phyloP scores from a whole-genome alignment of 164 flowering plant species.

The Annona squamosa region DNA sequence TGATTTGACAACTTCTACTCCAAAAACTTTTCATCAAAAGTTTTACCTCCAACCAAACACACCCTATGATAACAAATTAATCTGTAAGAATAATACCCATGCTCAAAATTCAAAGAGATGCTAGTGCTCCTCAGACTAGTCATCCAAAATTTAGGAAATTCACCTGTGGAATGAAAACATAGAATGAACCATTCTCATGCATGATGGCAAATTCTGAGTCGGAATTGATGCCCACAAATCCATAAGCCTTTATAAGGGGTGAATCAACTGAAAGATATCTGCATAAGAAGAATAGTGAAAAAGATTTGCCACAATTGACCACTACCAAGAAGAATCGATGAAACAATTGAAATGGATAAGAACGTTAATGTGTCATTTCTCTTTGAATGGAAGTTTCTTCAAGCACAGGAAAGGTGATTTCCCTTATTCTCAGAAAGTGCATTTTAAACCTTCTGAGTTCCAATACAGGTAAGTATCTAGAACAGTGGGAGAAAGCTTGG shows the following conservation, averaged over 20 bases:
- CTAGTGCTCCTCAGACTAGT: neutral
- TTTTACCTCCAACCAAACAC: too few species aligned
- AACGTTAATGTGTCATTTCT: neutral
- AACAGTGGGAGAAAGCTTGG: neutral
- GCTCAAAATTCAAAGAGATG: neutral
- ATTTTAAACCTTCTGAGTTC: neutral
- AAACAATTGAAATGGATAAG: neutral
- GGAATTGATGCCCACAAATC: slow-evolving; percentile 46
- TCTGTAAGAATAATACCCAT: too few species aligned
- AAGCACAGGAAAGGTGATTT: neutral
- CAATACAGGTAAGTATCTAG: neutral
- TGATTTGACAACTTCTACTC: too few species aligned
- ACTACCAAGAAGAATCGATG: slow-evolving; percentile 3
- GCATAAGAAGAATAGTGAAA: slow-evolving; percentile 27
- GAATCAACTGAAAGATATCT: slow-evolving; percentile 67
- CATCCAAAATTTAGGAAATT: slow-evolving; percentile 5
- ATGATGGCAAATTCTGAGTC: slow-evolving; percentile 28
- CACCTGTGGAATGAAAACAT: slow-evolving; percentile 81
- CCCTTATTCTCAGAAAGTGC: neutral
- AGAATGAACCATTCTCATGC: slow-evolving; percentile 48
- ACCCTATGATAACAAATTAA: too few species aligned
- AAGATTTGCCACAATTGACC: slow-evolving; percentile 7
- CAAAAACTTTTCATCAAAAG: too few species aligned
- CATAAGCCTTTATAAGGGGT: slow-evolving; percentile 51
- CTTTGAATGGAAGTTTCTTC: neutral